Evolutionary conservation across 148 eudicot genomes (phyloP).

Genomic region (Arctostaphylos glauca): DNA sequence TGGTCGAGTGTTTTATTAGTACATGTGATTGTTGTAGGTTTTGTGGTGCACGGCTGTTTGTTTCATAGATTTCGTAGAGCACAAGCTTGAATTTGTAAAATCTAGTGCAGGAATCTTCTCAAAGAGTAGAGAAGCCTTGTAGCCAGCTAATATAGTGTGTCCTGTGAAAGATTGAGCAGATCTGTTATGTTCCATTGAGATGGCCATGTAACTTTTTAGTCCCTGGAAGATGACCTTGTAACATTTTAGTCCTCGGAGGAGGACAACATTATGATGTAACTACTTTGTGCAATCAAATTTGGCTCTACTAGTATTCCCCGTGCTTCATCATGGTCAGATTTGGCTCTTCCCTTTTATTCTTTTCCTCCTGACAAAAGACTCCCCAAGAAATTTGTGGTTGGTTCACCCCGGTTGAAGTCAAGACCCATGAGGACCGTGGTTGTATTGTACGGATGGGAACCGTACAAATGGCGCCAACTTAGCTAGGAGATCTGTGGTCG

Average conservation of each 20-base stretch:
- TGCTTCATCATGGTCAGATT: neutral
- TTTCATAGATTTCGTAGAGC: conserved; percentile 42
- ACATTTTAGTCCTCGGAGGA: conserved; percentile 19
- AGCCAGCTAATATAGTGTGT: conserved; percentile 18
- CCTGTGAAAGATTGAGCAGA: conserved; percentile 22
- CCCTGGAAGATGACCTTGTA: neutral
- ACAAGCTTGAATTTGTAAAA: conserved; percentile 44
- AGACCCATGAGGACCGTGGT: too few species aligned
- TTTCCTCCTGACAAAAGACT: neutral
- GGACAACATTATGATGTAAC: conserved; percentile 13
- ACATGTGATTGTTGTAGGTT: conserved; percentile 35
- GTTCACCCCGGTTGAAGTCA: too few species aligned
- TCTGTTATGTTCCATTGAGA: conserved; percentile 4
- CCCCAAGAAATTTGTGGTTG: too few species aligned
- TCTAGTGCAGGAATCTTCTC: conserved; percentile 40
- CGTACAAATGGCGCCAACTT: too few species aligned
- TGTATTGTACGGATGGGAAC: too few species aligned
- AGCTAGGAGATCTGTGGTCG: too few species aligned
- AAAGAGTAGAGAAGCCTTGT: conserved; percentile 34
- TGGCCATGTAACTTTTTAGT: neutral
- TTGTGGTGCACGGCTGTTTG: conserved; percentile 32
- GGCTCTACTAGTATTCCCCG: neutral
- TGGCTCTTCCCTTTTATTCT: neutral
- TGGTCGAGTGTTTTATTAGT: conserved; percentile 30
- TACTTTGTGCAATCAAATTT: conserved; percentile 19